Conservation (phyloP, 345 rosid species). For the Boechera retrofracta region DNA sequence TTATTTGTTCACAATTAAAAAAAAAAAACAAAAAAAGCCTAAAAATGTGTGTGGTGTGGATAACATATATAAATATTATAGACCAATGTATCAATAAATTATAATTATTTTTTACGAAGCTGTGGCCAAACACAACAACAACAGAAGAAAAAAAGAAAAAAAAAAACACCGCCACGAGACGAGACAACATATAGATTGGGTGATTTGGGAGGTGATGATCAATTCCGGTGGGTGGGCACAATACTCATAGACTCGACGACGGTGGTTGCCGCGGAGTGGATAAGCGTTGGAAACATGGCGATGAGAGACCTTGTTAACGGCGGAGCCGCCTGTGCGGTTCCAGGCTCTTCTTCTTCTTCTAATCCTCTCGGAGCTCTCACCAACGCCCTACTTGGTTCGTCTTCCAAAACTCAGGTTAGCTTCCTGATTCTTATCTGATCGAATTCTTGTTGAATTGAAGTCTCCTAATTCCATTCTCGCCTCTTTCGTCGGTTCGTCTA, state of each 20-base stretch:
- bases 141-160: neutral
- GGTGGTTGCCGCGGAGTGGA: conserved; percentile 25
- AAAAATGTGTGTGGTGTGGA: conserved; percentile 47
- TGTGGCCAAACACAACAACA: neutral
- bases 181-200: conserved; percentile 37
- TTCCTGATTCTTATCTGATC: neutral
- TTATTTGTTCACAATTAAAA: neutral
- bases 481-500: too few relatives aligned
- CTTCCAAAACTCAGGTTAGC: conserved; percentile 87
- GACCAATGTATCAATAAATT: neutral
- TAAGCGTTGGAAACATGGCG: conserved; percentile 61
- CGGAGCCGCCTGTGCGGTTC: conserved; percentile 95
- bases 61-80: conserved; percentile 21
- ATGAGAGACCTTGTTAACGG: conserved; percentile 94
- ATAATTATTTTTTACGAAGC: neutral
- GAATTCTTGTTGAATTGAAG: neutral
- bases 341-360: conserved; percentile 89
- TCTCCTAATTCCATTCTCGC: conserved; percentile 12
- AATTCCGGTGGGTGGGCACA: neutral
- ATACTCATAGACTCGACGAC: conserved; percentile 4
- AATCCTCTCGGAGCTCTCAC: conserved; percentile 95
- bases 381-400: conserved; percentile 86
- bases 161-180: conserved; percentile 38
- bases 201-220: conserved; percentile 39
- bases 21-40: conserved; percentile 18